Base-by-base conservation (phyloP, 805 yeast genomes). In the Barnettozyma californica region DNA sequence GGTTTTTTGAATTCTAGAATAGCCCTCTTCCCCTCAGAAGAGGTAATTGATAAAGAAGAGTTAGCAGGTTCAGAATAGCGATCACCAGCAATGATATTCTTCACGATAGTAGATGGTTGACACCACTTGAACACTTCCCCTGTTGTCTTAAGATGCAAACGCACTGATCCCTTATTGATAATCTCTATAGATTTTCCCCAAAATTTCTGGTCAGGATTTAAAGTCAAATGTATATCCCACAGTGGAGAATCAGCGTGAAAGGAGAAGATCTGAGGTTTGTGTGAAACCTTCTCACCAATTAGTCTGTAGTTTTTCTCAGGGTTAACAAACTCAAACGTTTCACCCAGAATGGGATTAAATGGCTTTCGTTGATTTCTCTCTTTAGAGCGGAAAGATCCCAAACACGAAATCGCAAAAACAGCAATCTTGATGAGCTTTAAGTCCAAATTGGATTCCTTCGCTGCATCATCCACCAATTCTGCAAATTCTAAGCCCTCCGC, bases 181-280 rank as follows among this genome's bases (percentile, higher is more conserved):
- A 94, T 69, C 63, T 94, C 98, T 8, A 87, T 81, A 25, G 91
- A 83, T 68, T 92, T 94, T 44, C 98, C 97, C 95, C 97, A 92
- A 59, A 88, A 87, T 64, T 90, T 89, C 59, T 91, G 97, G 20
- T 77, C 77, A 0, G 96, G 96, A 23, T 80, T 69, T 3, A 86
- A 76, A n/a, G 80, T 72, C 54, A 80, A 83, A 35, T 74, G 71
- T 37, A 81, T 62, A 44, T 77, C 80, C 98, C 98, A 94, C 21
- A 75, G 67, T 8, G 68, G 64, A 21, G 87, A 74, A 49, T 92
- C 97, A 5, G 81, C 87, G 63, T 80, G 83, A 20, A 84, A 71
- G 1, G 97, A 97, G 69, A 90, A 81, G 2, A 91, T 79, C 14
- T 84, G 83, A 2, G 99, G 99, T 48, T 87, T 78, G 60, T 94